Evolutionary conservation across 2,329 filamentous ascomycete species (phyloP).

Genomic region (Ophiostoma himal-ulmi): DNA sequence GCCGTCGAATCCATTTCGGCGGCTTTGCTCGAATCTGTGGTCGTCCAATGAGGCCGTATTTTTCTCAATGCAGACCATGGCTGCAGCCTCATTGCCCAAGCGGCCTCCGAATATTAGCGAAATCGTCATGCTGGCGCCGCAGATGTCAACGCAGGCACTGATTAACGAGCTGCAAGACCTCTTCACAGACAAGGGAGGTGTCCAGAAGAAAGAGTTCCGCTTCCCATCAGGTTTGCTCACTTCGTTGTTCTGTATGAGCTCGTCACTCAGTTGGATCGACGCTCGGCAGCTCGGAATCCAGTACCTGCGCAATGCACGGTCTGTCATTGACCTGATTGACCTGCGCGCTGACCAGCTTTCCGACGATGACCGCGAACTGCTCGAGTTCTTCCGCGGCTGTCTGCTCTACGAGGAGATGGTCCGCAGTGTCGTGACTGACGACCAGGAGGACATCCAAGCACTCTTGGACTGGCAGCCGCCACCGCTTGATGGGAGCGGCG

Average conservation of each 20-base stretch:
- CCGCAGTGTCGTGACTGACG: conserved; percentile 36
- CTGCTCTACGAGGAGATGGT: conserved; percentile 39
- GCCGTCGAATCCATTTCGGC: conserved; percentile 36
- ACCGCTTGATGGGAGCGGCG: neutral
- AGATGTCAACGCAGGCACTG: conserved; percentile 33
- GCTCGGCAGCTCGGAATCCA: conserved; percentile 29
- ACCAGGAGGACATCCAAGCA: conserved; percentile 28
- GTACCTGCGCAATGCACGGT: conserved; percentile 28
- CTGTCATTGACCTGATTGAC: conserved; percentile 26
- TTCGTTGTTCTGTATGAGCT: conserved; percentile 38
- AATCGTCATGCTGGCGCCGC: conserved; percentile 34
- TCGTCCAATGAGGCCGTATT: conserved; percentile 36
- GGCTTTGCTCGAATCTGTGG: conserved; percentile 36
- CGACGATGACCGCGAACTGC: conserved; percentile 29
- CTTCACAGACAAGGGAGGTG: conserved; percentile 21
- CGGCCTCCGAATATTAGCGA: conserved; percentile 36
- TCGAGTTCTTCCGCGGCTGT: conserved; percentile 38
- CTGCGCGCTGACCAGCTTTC: conserved; percentile 19
- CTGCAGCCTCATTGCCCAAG: conserved; percentile 35
- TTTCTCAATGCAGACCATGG: conserved; percentile 39
- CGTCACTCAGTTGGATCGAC: conserved; percentile 39
- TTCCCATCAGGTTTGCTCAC: conserved; percentile 36
- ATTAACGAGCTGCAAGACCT: conserved; percentile 34
- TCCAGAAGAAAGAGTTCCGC: neutral
- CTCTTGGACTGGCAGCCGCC: conserved; percentile 21